Percentiles rank a stretch among this genome's conserved stretches.
These are phyloP conservation scores for Aspergillus alliaceus DNA, from an alignment of 2,329 filamentous ascomycete species.

Conservation along the genomic window DNA sequence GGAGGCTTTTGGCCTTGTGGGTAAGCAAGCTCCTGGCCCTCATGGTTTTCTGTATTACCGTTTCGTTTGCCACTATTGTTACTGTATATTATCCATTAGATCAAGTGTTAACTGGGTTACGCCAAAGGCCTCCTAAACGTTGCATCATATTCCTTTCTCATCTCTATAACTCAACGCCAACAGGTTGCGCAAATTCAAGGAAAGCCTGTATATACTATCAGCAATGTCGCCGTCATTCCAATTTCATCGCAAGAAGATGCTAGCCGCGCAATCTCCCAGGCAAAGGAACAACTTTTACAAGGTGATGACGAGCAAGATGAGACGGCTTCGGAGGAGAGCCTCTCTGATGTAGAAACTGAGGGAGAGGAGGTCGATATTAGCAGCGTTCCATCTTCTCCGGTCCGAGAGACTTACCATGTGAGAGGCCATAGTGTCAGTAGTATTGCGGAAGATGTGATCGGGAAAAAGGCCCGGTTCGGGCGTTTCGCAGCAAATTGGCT, in stretches of 20 bases:
- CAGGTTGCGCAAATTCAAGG: slow-evolving; percentile 86
- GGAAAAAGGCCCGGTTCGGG: slow-evolving; percentile 78
- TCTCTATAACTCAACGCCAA: slow-evolving; percentile 81
- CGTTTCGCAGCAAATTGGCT: slow-evolving; percentile 92
- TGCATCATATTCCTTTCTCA: slow-evolving; percentile 76
- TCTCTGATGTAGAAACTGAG: slow-evolving; percentile 31
- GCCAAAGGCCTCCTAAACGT: slow-evolving; percentile 76
- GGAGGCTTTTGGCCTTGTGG: slow-evolving; percentile 57
- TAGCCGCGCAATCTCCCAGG: slow-evolving; percentile 66
- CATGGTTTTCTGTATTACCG: neutral
- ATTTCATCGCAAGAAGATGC: slow-evolving; percentile 75
- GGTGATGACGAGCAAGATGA: slow-evolving; percentile 37
- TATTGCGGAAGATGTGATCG: slow-evolving; percentile 86
- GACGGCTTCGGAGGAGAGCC: slow-evolving; percentile 25
- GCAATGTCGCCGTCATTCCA: slow-evolving; percentile 87
- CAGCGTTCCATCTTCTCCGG: slow-evolving; percentile 28
- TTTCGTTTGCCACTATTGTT: neutral
- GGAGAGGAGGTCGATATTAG: slow-evolving; percentile 27
- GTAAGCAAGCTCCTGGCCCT: slow-evolving; percentile 39
- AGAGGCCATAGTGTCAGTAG: slow-evolving; percentile 49
- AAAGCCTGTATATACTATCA: slow-evolving; percentile 80
- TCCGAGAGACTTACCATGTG: slow-evolving; percentile 22
- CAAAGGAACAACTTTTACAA: slow-evolving; percentile 49
- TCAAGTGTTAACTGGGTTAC: neutral
- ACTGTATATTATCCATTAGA: too few relatives aligned